Conservation (phyloP, 306 rosid genomes). For the Gleditsia sinensis region DNA sequence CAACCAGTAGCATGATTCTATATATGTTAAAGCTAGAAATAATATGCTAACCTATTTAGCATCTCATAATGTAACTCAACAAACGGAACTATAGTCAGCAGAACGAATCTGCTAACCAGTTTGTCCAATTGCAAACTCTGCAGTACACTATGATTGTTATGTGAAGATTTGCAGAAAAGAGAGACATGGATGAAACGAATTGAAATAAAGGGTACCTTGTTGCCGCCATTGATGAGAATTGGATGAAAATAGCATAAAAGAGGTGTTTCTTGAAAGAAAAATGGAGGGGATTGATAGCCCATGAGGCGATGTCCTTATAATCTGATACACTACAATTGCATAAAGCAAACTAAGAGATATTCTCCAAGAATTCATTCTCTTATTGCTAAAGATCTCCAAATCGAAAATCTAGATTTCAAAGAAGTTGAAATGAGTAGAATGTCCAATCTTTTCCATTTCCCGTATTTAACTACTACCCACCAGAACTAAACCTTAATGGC, state of each 20-base stretch:
- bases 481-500: too few relatives aligned
- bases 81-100: constrained; percentile 82
- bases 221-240: constrained; percentile 53
- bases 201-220: constrained; percentile 36
- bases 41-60: constrained; percentile 73
- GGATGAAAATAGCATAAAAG: constrained; percentile 44
- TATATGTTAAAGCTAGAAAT: constrained; percentile 13
- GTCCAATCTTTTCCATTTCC: too few relatives aligned
- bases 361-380: too few relatives aligned
- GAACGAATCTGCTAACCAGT: too few relatives aligned
- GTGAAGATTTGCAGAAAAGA: neutral
- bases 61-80: constrained; percentile 90
- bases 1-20: neutral
- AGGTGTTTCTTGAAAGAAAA: constrained; percentile 53
- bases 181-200: neutral
- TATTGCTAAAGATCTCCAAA: too few relatives aligned
- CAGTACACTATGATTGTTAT: neutral
- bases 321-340: too few relatives aligned
- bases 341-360: too few relatives aligned
- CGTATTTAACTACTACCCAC: too few relatives aligned
- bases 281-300: constrained; percentile 25
- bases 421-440: too few relatives aligned
- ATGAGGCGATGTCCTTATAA: constrained; percentile 40
- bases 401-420: too few relatives aligned
- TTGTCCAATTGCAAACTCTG: constrained; percentile 64